Evolutionary conservation across 495 filamentous ascomycete genomes (phyloP).

Genomic region (Annulohypoxylon bovei): DNA sequence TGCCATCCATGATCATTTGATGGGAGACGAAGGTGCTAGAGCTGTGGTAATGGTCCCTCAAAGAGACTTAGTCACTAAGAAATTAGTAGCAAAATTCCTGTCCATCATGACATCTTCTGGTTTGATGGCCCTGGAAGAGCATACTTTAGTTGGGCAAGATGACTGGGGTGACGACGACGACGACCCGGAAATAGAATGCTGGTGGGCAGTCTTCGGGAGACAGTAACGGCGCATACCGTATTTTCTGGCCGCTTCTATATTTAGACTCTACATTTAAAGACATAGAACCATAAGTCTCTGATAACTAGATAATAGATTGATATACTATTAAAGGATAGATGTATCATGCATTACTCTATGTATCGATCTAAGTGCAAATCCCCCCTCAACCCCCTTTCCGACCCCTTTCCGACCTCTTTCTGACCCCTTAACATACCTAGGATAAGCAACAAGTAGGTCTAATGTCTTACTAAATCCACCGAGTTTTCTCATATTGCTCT

Average conservation of each 20-base stretch:
- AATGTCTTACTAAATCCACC: no score
- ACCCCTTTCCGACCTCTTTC: neutral
- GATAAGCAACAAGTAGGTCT: no score
- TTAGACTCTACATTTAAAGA: neutral
- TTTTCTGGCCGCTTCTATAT: neutral
- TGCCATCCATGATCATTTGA: constrained; percentile 54
- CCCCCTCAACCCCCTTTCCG: neutral
- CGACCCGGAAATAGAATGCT: constrained; percentile 50
- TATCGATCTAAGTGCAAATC: neutral
- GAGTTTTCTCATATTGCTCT: no score
- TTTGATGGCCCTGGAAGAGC: constrained; percentile 48
- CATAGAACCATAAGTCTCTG: neutral
- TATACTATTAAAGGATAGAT: neutral
- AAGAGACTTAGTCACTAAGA: constrained; percentile 53
- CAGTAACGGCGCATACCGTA: neutral
- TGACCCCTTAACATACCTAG: neutral
- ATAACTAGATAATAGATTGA: neutral
- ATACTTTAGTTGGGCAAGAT: constrained; percentile 52
- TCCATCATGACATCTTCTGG: constrained; percentile 39
- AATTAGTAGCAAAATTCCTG: constrained; percentile 44
- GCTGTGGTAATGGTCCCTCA: constrained; percentile 58
- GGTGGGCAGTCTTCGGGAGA: constrained; percentile 58
- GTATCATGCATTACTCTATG: neutral
- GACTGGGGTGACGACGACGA: constrained; percentile 58
- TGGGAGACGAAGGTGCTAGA: constrained; percentile 47